Evolutionary conservation across 768 basidiomycete species (phyloP).

Genomic region (Hericium coralloides): DNA sequence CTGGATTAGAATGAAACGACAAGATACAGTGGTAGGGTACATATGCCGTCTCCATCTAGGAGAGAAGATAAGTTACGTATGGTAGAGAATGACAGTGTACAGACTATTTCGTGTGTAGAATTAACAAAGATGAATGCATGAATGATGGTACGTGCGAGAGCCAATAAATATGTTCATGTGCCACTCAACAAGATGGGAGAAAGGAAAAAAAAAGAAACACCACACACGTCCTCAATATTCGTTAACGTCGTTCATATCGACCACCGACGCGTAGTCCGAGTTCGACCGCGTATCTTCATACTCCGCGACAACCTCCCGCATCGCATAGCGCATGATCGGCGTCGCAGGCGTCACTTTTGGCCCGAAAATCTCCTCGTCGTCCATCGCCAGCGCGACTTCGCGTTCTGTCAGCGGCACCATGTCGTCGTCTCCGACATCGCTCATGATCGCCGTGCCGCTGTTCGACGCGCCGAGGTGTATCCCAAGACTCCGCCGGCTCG

Average conservation of each 20-base stretch:
- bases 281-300: constrained; percentile 69
- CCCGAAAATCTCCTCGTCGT: constrained; percentile 50
- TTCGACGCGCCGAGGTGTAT: constrained; percentile 14
- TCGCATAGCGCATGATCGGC: constrained; percentile 77
- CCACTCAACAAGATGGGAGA: not conserved
- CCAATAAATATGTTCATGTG: not conserved
- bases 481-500: constrained; percentile 15
- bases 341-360: constrained; percentile 71
- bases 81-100: not conserved
- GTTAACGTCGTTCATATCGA: constrained; percentile 54
- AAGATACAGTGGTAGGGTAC: not conserved
- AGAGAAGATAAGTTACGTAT: not conserved
- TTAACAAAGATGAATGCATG: not conserved
- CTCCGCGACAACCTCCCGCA: constrained; percentile 77
- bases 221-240: not conserved
- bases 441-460: constrained; percentile 16
- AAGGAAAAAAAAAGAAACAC: not conserved
- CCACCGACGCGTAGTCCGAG: constrained; percentile 72
- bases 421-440: constrained; percentile 25
- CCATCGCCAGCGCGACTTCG: constrained; percentile 31
- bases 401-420: constrained; percentile 30
- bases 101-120: not conserved
- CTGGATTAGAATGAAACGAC: constrained; percentile 39
- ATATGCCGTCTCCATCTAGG: not conserved
- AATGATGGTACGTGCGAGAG: not conserved